Conservation (phyloP, 805 yeast species). For the Starmera pachycereana region DNA sequence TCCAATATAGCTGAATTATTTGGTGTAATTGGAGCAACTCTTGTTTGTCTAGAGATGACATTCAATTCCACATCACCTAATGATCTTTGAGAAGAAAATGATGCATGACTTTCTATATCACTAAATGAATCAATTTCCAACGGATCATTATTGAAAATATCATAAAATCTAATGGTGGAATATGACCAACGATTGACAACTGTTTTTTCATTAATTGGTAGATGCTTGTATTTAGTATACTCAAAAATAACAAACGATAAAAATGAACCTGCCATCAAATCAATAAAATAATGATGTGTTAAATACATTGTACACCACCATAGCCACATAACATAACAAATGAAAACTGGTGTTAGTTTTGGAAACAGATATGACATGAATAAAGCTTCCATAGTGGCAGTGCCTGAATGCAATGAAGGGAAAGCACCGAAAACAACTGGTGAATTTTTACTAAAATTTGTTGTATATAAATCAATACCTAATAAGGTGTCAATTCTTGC, state of each 20-base stretch:
- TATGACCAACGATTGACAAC: conserved; percentile 68
- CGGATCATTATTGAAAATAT: conserved; percentile 26
- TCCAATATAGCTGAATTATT: background rate
- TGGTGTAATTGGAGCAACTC: background rate
- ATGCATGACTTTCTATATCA: conserved; percentile 22
- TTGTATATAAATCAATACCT: conserved; percentile 75
- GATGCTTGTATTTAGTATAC: conserved; percentile 52
- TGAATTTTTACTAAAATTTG: conserved; percentile 66
- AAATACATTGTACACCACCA: conserved; percentile 99
- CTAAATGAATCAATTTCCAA: conserved; percentile 13
- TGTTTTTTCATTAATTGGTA: conserved; percentile 48
- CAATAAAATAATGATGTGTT: conserved; percentile 93
- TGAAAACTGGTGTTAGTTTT: conserved; percentile 48
- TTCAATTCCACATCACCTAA: conserved; percentile 17
- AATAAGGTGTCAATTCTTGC: conserved; percentile 74
- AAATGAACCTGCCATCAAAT: conserved; percentile 89
- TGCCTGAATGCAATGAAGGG: conserved; percentile 85
- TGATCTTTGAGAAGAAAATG: conserved; percentile 14
- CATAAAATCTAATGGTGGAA: conserved; percentile 25
- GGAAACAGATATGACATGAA: conserved; percentile 84
- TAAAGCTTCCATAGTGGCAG: conserved; percentile 87
- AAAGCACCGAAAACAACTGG: conserved; percentile 92
- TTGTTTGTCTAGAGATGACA: conserved; percentile 10
- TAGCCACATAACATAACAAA: conserved; percentile 78
- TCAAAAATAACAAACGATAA: conserved; percentile 63